Base-by-base conservation (phyloP, 345 rosid species). In the Cardamine resedifolia region DNA sequence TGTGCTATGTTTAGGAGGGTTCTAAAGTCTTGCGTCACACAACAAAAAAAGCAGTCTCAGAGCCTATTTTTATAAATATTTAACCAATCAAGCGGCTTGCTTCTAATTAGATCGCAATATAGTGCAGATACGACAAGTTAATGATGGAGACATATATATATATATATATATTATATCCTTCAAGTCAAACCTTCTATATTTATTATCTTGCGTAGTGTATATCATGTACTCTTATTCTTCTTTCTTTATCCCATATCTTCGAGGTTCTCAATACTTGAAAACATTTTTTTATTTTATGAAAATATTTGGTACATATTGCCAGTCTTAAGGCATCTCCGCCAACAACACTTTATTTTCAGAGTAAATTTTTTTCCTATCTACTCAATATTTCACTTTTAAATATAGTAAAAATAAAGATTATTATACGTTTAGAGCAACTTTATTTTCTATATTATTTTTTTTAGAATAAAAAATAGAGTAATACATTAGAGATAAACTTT, bases 1-100 rank as follows among this genome's bases (percentile, higher is more conserved):
- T 71, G 56, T 20, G 63, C 36, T 58, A 70, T 45, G 66, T 58
- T 36, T 34, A 33, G 16, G 19, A 50, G 30, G 47, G 44, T 45
- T 41, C 31, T 28, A 51, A 48, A 49, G n/a, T 60, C 59, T 47
- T 44, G 48, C 58, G 18, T 58, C 26, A 69, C 12, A 21, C 64
- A 49, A 33, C 51, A 41, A 6, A 12, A 60, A 71, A 52, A n/a
- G 15, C 33, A 18, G 23, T 12, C 43, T 14, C 60, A 43, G 5
- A 55, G n/a, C 31, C 30, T 51, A 61, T 23, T 50, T 61, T 26
- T 12, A 14, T 27, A 39, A 15, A 33, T 53, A 45, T 9, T n/a
- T 64, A 44, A 24, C 50, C 50, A 34, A 64, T 44, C 36, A n/a
- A 41, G 36, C n/a, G 65, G 34, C 41, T 60, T 50, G 51, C 39